Conservation (phyloP, 2,329 filamentous ascomycete species). For the Metarhizium guizhouense region DNA sequence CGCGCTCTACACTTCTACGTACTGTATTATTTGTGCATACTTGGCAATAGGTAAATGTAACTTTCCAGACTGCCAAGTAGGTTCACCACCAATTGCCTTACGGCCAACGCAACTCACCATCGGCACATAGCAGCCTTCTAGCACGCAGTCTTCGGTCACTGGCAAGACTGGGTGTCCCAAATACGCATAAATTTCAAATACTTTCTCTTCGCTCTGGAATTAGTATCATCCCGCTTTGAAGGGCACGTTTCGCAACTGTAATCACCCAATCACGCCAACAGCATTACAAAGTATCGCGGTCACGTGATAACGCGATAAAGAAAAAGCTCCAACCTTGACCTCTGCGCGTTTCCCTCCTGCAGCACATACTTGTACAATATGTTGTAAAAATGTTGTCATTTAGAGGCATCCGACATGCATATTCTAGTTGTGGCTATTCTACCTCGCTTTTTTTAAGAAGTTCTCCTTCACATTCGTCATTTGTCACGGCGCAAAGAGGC, state of each 20-base stretch:
- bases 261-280: conserved; percentile 8
- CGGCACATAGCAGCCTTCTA: no score
- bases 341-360: conserved; percentile 2
- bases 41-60: not conserved
- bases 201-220: not conserved
- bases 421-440: conserved; percentile 17
- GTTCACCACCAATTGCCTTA: not conserved
- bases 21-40: not conserved
- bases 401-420: conserved; percentile 24
- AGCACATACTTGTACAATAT: conserved; percentile 8
- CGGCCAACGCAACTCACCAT: no score
- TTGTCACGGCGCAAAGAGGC: not conserved
- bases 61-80: not conserved
- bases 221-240: not conserved
- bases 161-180: not conserved
- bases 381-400: conserved; percentile 24
- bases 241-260: not conserved
- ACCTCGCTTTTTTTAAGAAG: conserved; percentile 6
- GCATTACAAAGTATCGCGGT: conserved; percentile 8
- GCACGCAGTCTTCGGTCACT: not conserved
- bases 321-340: conserved; percentile 14
- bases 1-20: not conserved
- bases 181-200: not conserved
- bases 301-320: conserved; percentile 21
- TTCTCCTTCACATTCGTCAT: not conserved